Evolutionary conservation across 1,139 yeast genomes (phyloP), one percentile per base, ranked within the genome.

Genomic region (Yarrowia galli): DNA sequence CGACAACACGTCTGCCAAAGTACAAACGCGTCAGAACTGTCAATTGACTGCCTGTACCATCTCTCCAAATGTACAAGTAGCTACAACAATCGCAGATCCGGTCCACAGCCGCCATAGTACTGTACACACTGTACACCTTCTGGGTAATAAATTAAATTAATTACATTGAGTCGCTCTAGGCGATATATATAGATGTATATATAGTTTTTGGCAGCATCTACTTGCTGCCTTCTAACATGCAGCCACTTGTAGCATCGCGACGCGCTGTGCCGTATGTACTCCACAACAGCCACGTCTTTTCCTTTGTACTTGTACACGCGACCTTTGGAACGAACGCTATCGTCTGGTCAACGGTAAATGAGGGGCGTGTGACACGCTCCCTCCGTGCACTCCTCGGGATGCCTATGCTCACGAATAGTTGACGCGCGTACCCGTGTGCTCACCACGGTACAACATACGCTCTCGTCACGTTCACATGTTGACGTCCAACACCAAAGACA

Each of bases 401-500:
- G n/a, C 28, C 9, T n/a, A 12, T 43, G n/a, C 28, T 22, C n/a
- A n/a, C n/a, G n/a, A n/a, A n/a, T 10, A 15, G 13, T 4, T 16
- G 13, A 9, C 18, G 16, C 16, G 18, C 13, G 20, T 12, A 4
- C 18, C 12, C 20, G 13, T 12, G 20, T 25, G 28, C 28, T 25
- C 28, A 25, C 28, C 7, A 8, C 7, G 45, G 45, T 22, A 23
- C 43, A 8, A 12, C 13, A 10, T 35, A n/a, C n/a, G n/a, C 22
- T 38, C 42, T 15, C 16, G 22, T 42, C 10, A 16, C 46, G 7
- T 36, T 45, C 51, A 69, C 40, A 70, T 69, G 65, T 71, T 73
- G 32, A 92, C 91, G 79, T 92, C 98, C 74, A 93, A 83, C 45
- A 93, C 96, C 72, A 88, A 79, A 49, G 92, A 87, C 61, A 93